Evolutionary conservation across 495 filamentous ascomycete genomes (phyloP).

Genomic region (Tuber magnatum): DNA sequence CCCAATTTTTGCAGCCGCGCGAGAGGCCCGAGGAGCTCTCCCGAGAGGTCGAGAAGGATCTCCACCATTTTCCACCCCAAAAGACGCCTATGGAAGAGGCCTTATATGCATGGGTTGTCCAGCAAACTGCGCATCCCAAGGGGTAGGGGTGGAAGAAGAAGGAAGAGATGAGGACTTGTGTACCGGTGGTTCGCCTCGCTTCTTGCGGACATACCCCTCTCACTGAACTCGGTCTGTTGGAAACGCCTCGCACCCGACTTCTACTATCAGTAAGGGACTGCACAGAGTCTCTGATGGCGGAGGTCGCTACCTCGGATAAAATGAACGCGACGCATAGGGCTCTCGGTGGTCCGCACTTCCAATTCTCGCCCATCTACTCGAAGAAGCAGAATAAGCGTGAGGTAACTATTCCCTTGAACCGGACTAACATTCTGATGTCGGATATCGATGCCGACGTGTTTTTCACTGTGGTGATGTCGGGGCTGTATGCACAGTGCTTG

Average conservation of each 20-base stretch:
- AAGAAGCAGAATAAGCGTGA: too few relatives aligned
- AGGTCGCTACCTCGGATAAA: too few relatives aligned
- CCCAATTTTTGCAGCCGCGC: neutral
- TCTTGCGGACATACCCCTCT: too few relatives aligned
- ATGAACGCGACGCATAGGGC: too few relatives aligned
- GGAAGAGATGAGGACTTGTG: constrained; percentile 43
- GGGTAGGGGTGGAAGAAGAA: constrained; percentile 34
- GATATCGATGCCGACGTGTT: constrained; percentile 80
- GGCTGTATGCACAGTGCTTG: constrained; percentile 63
- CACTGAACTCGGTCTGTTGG: too few relatives aligned
- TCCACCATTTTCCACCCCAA: neutral
- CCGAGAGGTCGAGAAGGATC: constrained; percentile 41
- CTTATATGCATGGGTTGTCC: neutral
- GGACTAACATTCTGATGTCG: constrained; percentile 48
- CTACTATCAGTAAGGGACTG: constrained; percentile 46
- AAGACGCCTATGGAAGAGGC: neutral
- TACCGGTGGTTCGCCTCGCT: constrained; percentile 29
- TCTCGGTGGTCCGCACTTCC: too few relatives aligned
- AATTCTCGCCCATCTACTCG: too few relatives aligned
- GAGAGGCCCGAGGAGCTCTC: neutral
- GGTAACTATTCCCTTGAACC: too few relatives aligned
- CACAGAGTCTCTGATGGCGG: constrained; percentile 43
- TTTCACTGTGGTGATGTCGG: constrained; percentile 67
- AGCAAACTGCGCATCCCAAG: neutral
- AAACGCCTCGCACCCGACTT: constrained; percentile 54